Conservation (phyloP, 1,284 basidiomycete species). For the Farysia itapuensis region DNA sequence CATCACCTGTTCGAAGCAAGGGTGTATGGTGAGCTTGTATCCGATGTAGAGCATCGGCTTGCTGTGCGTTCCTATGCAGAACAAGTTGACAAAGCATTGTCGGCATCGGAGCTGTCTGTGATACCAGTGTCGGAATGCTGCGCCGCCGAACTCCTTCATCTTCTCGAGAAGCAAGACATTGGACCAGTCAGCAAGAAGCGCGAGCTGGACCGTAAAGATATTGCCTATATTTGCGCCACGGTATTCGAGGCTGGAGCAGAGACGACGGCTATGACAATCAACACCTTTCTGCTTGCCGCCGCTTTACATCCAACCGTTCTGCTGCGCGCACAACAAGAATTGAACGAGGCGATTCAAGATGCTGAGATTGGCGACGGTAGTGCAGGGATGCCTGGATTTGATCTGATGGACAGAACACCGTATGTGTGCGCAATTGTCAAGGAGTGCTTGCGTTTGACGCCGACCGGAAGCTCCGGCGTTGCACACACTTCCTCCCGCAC, state of each 20-base stretch:
- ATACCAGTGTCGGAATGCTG: neutral
- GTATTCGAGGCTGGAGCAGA: constrained; percentile 3
- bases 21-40: neutral
- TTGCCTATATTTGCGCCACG: neutral
- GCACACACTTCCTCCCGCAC: neutral
- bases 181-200: neutral
- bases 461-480: neutral
- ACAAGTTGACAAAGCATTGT: neutral
- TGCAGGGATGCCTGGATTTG: neutral
- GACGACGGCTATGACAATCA: constrained; percentile 2
- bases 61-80: too few relatives aligned
- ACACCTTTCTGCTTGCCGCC: constrained; percentile 1
- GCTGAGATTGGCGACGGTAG: neutral
- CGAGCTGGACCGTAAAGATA: neutral
- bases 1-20: neutral
- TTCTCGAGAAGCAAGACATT: neutral
- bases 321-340: neutral
- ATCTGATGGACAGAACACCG: neutral
- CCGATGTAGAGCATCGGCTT: neutral
- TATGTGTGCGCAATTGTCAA: neutral
- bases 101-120: neutral
- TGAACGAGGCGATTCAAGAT: neutral
- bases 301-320: neutral
- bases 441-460: constrained; percentile 1
- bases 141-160: neutral